phyloP scores from a whole-genome alignment of 1,139 yeast species.

The Blastobotrys elegans region DNA sequence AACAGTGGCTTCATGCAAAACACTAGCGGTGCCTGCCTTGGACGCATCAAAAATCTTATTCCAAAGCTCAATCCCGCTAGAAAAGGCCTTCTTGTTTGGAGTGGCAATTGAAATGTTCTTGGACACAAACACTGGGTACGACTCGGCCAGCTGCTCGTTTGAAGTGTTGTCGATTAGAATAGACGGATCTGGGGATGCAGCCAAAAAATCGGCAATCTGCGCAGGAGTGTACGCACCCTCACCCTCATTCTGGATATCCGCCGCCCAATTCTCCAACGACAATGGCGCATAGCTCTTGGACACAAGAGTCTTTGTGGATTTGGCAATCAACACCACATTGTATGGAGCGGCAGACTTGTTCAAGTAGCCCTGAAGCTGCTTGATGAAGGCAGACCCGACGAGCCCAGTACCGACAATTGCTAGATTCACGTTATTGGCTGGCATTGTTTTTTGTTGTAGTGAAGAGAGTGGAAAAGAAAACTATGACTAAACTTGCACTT shows the following conservation, averaged over 20 bases:
- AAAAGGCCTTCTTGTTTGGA: slow-evolving; percentile 96
- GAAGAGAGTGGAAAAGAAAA: background rate
- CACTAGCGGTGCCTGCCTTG: slow-evolving; percentile 54
- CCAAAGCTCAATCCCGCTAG: slow-evolving; percentile 75
- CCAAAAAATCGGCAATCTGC: slow-evolving; percentile 58
- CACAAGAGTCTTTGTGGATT: slow-evolving; percentile 62
- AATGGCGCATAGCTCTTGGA: slow-evolving; percentile 68
- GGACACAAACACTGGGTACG: slow-evolving; percentile 67
- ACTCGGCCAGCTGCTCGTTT: slow-evolving; percentile 65
- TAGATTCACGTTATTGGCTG: slow-evolving; percentile 47
- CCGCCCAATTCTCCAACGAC: slow-evolving; percentile 54
- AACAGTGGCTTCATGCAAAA: slow-evolving; percentile 97
- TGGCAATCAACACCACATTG: slow-evolving; percentile 77
- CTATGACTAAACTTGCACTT: background rate
- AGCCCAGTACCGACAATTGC: slow-evolving; percentile 92
- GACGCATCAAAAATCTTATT: slow-evolving; percentile 55
- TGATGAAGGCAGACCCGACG: slow-evolving; percentile 87
- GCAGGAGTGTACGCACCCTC: slow-evolving; percentile 49
- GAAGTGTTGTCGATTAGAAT: slow-evolving; percentile 93
- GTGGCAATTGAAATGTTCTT: slow-evolving; percentile 91
- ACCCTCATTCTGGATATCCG: slow-evolving; percentile 41
- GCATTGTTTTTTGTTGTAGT: background rate
- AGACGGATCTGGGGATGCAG: slow-evolving; percentile 64
- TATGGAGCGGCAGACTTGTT: slow-evolving; percentile 40
- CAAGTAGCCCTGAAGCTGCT: slow-evolving; percentile 52